Evolutionary conservation across 495 filamentous ascomycete species (phyloP).

Genomic region (Penicillium manginii): DNA sequence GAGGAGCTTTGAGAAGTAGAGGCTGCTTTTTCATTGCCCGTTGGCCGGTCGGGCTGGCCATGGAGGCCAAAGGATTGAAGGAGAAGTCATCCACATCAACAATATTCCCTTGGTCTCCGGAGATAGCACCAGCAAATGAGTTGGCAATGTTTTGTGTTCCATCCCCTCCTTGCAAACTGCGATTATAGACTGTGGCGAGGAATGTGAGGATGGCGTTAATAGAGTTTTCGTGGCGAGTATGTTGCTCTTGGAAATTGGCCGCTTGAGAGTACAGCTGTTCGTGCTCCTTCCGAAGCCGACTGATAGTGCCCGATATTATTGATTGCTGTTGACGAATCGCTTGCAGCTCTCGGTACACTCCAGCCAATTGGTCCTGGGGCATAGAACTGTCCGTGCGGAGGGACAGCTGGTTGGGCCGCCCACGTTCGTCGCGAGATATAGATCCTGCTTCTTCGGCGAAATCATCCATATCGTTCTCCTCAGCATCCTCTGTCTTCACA

Average conservation of each 20-base stretch:
- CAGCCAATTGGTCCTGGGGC: conserved; percentile 77
- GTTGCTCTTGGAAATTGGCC: conserved; percentile 83
- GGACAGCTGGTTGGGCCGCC: conserved; percentile 45
- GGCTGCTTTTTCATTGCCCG: conserved; percentile 53
- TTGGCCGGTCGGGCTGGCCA: conserved; percentile 43
- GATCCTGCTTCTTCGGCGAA: conserved; percentile 55
- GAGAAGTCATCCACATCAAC: conserved; percentile 70
- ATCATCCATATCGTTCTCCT: conserved; percentile 73
- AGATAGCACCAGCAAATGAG: conserved; percentile 71
- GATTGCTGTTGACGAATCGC: conserved; percentile 82
- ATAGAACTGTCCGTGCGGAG: conserved; percentile 50
- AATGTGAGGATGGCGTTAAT: conserved; percentile 98
- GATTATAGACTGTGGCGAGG: conserved; percentile 93
- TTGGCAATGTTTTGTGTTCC: conserved; percentile 68
- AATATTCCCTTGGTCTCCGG: conserved; percentile 67
- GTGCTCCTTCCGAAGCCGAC: conserved; percentile 79
- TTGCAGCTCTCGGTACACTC: conserved; percentile 77
- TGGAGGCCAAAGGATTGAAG: conserved; percentile 37
- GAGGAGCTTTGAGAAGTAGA: conserved; percentile 55
- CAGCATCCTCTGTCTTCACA: conserved; percentile 71
- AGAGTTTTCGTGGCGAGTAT: conserved; percentile 94
- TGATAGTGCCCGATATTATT: conserved; percentile 78
- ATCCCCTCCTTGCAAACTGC: conserved; percentile 67
- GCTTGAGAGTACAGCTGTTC: conserved; percentile 89
- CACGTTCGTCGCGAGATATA: conserved; percentile 39